Percentiles rank a stretch among this genome's conserved stretches.
These are phyloP conservation scores for Chenopodium album DNA, from an alignment of 148 eudicot species.

Conservation along the genomic window DNA sequence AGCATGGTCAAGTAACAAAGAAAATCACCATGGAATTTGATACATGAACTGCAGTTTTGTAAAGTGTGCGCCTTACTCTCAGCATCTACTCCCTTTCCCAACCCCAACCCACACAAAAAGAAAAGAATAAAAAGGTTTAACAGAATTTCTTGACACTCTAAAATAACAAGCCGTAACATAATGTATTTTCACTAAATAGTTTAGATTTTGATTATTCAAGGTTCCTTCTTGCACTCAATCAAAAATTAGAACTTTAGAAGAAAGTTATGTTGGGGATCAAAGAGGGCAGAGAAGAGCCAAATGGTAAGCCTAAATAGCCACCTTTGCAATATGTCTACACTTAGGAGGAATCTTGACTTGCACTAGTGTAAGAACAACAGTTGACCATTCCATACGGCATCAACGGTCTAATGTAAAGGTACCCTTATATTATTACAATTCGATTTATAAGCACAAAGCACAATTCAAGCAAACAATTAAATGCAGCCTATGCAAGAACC, in stretches of 20 bases:
- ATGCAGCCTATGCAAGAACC: not conserved
- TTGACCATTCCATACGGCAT: not conserved
- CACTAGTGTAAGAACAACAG: not conserved
- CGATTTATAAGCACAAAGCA: not conserved
- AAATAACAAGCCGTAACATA: too few species aligned
- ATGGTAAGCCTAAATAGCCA: not conserved
- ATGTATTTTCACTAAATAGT: too few species aligned
- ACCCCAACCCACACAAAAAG: not conserved
- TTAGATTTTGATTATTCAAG: too few species aligned
- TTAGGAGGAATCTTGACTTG: too few species aligned
- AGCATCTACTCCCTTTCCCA: too few species aligned
- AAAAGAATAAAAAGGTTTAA: too few species aligned
- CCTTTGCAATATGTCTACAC: not conserved
- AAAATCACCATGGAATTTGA: not conserved
- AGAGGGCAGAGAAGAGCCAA: not conserved
- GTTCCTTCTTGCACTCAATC: too few species aligned
- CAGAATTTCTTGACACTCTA: not conserved
- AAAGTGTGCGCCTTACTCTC: too few species aligned
- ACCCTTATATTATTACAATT: not conserved
- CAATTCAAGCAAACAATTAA: not conserved
- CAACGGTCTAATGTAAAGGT: not conserved
- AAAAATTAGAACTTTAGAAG: too few species aligned
- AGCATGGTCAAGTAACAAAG: not conserved
- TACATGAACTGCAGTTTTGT: too few species aligned
- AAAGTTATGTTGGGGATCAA: too few species aligned